phyloP scores from a whole-genome alignment of 345 rosid species.

The Citrus maxima region DNA sequence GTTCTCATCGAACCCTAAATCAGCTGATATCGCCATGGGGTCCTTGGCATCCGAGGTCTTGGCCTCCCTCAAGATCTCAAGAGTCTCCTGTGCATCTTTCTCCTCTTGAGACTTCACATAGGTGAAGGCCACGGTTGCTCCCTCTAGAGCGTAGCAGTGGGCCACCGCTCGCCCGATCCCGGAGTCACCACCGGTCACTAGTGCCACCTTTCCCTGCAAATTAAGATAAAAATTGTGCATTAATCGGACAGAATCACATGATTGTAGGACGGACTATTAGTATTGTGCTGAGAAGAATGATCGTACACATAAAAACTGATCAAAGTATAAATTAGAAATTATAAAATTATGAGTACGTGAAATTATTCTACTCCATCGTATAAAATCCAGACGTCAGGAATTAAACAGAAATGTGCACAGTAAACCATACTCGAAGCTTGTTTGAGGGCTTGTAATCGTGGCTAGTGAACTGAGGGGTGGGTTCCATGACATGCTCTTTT shows the following conservation, averaged over 20 bases:
- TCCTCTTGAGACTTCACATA: slow-evolving; percentile 62
- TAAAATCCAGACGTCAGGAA: too few relatives aligned
- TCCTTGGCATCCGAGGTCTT: slow-evolving; percentile 55
- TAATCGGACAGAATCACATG: too few relatives aligned
- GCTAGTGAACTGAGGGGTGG: slow-evolving; percentile 48
- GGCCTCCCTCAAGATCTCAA: slow-evolving; percentile 34
- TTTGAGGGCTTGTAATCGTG: slow-evolving; percentile 59
- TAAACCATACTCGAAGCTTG: slow-evolving; percentile 44
- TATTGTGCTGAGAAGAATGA: too few relatives aligned
- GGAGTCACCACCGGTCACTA: slow-evolving; percentile 74
- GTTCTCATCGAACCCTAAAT: slow-evolving; percentile 67
- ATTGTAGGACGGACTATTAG: too few relatives aligned
- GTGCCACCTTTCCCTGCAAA: slow-evolving; percentile 67
- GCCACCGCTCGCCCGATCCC: slow-evolving; percentile 79
- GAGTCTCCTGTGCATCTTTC: slow-evolving; percentile 64
- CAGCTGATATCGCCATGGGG: slow-evolving; percentile 50
- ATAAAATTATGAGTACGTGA: too few relatives aligned
- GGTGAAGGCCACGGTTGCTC: slow-evolving; percentile 77
- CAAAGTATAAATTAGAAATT: too few relatives aligned
- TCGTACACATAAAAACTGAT: too few relatives aligned
- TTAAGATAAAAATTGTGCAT: too few relatives aligned
- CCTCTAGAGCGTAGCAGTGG: slow-evolving; percentile 46
- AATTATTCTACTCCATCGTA: too few relatives aligned
- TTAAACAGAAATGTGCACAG: too few relatives aligned
- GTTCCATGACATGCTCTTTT: slow-evolving; percentile 61